These are phyloP conservation scores for Eragrostis tef DNA, from an alignment of 202 grass and related monocot species.

Conservation along the genomic window DNA sequence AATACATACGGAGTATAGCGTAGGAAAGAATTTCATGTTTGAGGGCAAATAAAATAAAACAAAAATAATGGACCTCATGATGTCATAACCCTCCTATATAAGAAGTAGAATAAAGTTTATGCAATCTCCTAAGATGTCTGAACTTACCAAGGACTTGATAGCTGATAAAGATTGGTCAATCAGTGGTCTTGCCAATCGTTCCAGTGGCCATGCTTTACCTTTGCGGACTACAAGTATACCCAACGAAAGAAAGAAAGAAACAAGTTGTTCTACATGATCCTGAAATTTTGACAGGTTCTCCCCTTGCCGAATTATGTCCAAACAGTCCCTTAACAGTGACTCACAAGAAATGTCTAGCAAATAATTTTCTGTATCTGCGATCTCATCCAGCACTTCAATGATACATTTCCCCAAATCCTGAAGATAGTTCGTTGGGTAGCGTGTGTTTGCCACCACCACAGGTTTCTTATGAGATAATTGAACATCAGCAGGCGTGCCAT, in stretches of 20 bases:
- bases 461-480: conserved; percentile 55
- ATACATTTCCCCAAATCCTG: conserved; percentile 76
- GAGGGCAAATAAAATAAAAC: not conserved
- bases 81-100: not conserved
- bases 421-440: conserved; percentile 65
- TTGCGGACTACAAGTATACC: conserved; percentile 65
- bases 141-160: conserved; percentile 76
- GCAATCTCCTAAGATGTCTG: conserved; percentile 13
- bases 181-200: conserved; percentile 76
- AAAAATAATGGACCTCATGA: conserved; percentile 10
- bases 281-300: conserved; percentile 62
- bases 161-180: conserved; percentile 61
- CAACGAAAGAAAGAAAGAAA: conserved; percentile 71
- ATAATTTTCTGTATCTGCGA: conserved; percentile 54
- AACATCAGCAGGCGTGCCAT: conserved; percentile 45
- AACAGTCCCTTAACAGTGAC: conserved; percentile 60
- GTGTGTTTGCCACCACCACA: conserved; percentile 26
- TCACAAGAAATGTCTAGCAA: conserved; percentile 67
- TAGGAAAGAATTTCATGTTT: not conserved
- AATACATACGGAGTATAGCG: not conserved
- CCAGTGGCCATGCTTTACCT: conserved; percentile 78
- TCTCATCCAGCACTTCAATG: conserved; percentile 66
- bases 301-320: conserved; percentile 71
- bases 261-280: conserved; percentile 66
- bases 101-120: not conserved